Conservation (phyloP, 768 basidiomycete species). For the Naganishia onofrii region DNA sequence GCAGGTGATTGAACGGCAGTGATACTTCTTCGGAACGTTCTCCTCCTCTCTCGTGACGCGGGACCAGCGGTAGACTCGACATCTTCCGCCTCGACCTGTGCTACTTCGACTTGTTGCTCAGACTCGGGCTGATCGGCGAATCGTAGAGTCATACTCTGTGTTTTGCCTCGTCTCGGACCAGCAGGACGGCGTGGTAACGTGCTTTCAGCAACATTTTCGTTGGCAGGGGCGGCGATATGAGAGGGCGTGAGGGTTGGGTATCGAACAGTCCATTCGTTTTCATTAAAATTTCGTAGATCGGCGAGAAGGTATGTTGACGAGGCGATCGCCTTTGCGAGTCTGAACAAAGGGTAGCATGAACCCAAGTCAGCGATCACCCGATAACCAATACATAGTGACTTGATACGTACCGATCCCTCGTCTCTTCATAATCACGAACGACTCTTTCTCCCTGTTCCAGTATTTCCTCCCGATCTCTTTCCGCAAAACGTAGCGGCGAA, state of each 20-base stretch:
- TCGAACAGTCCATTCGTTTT: slow-evolving; percentile 78
- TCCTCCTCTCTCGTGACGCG: slow-evolving; percentile 37
- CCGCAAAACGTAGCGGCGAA: background rate
- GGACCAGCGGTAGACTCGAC: slow-evolving; percentile 25
- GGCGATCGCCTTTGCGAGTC: slow-evolving; percentile 74
- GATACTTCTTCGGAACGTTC: slow-evolving; percentile 36
- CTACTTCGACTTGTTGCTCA: slow-evolving; percentile 50
- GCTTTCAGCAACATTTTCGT: background rate
- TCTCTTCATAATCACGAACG: slow-evolving; percentile 48
- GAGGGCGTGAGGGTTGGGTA: slow-evolving; percentile 67
- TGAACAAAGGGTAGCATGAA: slow-evolving; percentile 44
- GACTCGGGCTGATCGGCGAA: slow-evolving; percentile 66
- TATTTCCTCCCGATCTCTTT: slow-evolving; percentile 15
- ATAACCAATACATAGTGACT: background rate
- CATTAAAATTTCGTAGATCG: slow-evolving; percentile 76
- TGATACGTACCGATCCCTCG: slow-evolving; percentile 67
- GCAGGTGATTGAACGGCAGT: slow-evolving; percentile 17
- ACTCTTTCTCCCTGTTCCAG: slow-evolving; percentile 38
- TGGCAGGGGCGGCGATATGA: background rate
- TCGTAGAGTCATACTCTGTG: slow-evolving; percentile 60
- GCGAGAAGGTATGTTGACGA: slow-evolving; percentile 66
- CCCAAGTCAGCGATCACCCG: slow-evolving; percentile 14
- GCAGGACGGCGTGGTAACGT: slow-evolving; percentile 1
- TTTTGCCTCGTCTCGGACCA: slow-evolving; percentile 8
- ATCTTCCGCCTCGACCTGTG: slow-evolving; percentile 53